These are phyloP conservation scores for Baudoinia panamericana DNA, from an alignment of 495 filamentous ascomycete species.

Conservation along the genomic window DNA sequence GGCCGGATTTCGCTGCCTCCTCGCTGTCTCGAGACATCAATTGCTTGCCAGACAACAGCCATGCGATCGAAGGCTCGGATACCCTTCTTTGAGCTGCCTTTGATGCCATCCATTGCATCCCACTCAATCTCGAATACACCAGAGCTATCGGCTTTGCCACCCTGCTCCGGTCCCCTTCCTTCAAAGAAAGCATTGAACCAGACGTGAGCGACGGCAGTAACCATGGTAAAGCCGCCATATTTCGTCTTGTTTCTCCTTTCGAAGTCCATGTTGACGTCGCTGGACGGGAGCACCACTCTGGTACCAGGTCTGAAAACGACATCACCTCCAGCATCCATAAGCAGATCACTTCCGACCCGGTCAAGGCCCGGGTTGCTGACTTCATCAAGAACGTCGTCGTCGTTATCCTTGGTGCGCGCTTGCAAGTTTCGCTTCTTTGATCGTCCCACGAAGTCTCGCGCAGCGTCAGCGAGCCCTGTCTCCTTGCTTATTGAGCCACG, in stretches of 20 bases:
- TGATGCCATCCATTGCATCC: conserved; percentile 60
- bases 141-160: conserved; percentile 38
- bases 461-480: conserved; percentile 40
- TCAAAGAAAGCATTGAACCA: conserved; percentile 97
- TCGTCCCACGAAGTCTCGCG: conserved; percentile 33
- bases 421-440: conserved; percentile 21
- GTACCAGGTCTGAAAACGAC: conserved; percentile 62
- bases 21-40: conserved; percentile 23
- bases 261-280: conserved; percentile 80
- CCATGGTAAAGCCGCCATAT: conserved; percentile 72
- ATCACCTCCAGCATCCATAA: conserved; percentile 25
- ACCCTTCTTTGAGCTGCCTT: conserved; percentile 69
- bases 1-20: too few species aligned
- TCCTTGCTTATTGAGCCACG: conserved; percentile 21
- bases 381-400: too few species aligned
- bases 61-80: conserved; percentile 66
- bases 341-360: background rate
- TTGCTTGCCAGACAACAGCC: conserved; percentile 67
- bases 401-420: too few species aligned
- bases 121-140: conserved; percentile 53
- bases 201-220: conserved; percentile 82
- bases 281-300: conserved; percentile 56
- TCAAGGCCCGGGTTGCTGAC: too few species aligned
- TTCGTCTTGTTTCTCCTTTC: conserved; percentile 66
- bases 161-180: conserved; percentile 55